These are phyloP conservation scores for Solanum dulcamara DNA, from an alignment of 257 asterid genomes.

Conservation along the genomic window DNA sequence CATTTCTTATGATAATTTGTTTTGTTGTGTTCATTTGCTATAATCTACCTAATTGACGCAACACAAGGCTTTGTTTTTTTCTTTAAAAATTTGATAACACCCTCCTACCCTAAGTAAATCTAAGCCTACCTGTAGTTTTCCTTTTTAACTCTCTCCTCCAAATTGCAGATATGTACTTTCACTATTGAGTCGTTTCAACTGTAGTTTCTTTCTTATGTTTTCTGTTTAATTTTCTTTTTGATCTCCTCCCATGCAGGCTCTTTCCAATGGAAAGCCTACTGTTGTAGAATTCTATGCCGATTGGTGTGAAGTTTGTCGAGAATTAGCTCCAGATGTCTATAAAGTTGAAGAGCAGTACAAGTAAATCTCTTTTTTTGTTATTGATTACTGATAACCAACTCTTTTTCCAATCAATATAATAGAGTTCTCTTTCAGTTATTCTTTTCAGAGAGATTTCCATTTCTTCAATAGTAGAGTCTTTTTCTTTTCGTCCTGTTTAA, in stretches of 20 bases:
- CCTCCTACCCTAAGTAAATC: neutral
- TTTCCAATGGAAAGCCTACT: slow-evolving; percentile 89
- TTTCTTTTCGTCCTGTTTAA: neutral
- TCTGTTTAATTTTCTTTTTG: neutral
- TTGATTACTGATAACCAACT: neutral
- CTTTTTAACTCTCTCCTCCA: neutral
- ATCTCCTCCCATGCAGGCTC: slow-evolving; percentile 38
- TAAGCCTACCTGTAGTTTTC: neutral
- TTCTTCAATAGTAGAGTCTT: neutral
- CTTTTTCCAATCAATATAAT: neutral
- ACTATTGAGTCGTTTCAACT: neutral
- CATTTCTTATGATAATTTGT: neutral
- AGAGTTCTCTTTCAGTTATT: neutral
- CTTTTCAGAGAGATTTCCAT: neutral
- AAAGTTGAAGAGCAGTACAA: slow-evolving; percentile 73
- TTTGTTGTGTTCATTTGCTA: neutral
- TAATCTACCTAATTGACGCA: neutral
- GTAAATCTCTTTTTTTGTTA: slow-evolving; percentile 24
- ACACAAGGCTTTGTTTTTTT: neutral
- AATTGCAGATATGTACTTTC: neutral
- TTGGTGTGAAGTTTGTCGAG: slow-evolving; percentile 97
- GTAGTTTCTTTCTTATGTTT: neutral
- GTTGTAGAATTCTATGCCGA: slow-evolving; percentile 97
- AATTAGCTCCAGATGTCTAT: slow-evolving; percentile 84
- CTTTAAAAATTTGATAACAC: neutral